Evolutionary conservation across 1,284 basidiomycete genomes (phyloP), one percentile per base, ranked within the genome.

Genomic region (Anthracocystis panici-leucophaei): DNA sequence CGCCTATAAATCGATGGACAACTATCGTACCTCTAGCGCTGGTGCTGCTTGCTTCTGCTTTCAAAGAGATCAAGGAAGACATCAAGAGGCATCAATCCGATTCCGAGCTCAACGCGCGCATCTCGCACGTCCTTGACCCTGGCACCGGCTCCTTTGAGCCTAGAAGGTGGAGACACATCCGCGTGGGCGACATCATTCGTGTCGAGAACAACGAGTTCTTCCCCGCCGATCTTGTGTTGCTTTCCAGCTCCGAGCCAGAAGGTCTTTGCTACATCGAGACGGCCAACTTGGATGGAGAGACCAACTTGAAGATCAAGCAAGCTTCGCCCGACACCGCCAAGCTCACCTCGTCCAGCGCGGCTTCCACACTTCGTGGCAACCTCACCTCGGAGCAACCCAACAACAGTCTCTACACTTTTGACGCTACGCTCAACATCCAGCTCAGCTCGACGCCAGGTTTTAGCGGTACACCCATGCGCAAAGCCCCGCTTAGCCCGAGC

Each of bases 291-390:
- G 97, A 99, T 82, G 96, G 95, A 25, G 96, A 99, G 88, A 99
- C 97, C 6, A 99, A 99, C 83, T 89, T 99, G 77, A 99, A 99
- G 88, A 98, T 99, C 87, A 98, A 99, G 85, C 95, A 99, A 87
- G 93, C 93, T 0, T 92, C 92, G 18, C 89, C 93, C 0, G 90
- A 93, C 27, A 97, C 95, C 0, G 87, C 93, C 0, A 82, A 88
- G 12, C 88, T 97, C 45, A 94, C 91, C 11, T 90, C 92, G 1
- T 94, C 96, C 0, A 87, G 90, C 16, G 88, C 91, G 3, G 91
- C 94, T 25, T 89, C 89, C 8, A 86, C 90, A 3, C 88, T 99
- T 1, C 91, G 90, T 21, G 97, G 97, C 5, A 90, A 92, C 42
- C 87, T 99, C 31, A 90, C 92, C 45, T 96, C 93, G 2, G 97